Percentiles rank a stretch among this genome's conserved stretches.
These are phyloP conservation scores for Trichoderma sp. DNA, from an alignment of 2,329 filamentous ascomycete species.

Conservation along the genomic window DNA sequence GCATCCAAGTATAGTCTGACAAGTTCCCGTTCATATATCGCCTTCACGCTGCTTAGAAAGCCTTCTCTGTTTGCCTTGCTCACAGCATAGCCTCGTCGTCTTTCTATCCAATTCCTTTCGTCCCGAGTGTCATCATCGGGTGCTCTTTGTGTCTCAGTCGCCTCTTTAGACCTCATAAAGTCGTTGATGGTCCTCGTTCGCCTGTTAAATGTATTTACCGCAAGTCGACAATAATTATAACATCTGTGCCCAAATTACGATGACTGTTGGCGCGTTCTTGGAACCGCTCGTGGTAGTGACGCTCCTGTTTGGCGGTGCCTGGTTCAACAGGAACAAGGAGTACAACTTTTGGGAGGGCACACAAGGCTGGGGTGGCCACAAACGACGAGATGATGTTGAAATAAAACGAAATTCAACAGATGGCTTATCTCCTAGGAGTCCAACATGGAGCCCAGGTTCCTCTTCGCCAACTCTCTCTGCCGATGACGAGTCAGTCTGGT, in stretches of 20 bases:
- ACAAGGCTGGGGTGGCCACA: conserved; percentile 34
- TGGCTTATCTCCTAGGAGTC: conserved; percentile 31
- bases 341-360: conserved; percentile 39
- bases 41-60: conserved; percentile 9
- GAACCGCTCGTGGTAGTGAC: conserved; percentile 50
- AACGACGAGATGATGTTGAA: conserved; percentile 40
- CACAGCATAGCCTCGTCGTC: background rate
- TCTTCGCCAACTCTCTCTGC: conserved; percentile 36
- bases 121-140: conserved; percentile 1
- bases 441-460: conserved; percentile 36
- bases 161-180: background rate
- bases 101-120: background rate
- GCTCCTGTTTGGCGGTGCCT: conserved; percentile 50
- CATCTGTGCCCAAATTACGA: conserved; percentile 32
- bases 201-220: conserved; percentile 18
- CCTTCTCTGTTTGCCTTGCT: background rate
- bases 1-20: conserved; percentile 4
- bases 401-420: conserved; percentile 36
- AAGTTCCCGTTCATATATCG: background rate
- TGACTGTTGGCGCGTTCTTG: conserved; percentile 48
- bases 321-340: conserved; percentile 49
- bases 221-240: conserved; percentile 23
- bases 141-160: background rate
- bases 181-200: background rate
- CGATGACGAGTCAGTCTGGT: conserved; percentile 35